phyloP scores from a whole-genome alignment of 2,329 filamentous ascomycete species.

The Trichoderma gracile region DNA sequence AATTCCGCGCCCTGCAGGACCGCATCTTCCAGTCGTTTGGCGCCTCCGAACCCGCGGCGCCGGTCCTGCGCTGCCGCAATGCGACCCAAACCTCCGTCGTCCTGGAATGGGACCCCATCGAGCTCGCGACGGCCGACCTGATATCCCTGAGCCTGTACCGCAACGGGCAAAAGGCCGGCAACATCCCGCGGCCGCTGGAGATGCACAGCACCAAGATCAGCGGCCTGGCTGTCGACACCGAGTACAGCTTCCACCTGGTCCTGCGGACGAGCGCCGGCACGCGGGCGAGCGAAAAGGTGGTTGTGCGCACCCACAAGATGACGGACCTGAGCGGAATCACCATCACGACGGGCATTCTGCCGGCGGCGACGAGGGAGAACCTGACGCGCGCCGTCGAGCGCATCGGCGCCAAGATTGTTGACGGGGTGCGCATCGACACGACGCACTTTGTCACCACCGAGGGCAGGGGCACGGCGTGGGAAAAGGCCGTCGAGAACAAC shows the following conservation, averaged over 20 bases:
- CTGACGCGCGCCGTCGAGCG: constrained; percentile 75
- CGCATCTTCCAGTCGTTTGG: constrained; percentile 88
- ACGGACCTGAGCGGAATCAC: constrained; percentile 95
- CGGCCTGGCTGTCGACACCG: constrained; percentile 91
- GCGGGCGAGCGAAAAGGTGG: constrained; percentile 77
- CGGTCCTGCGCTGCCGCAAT: constrained; percentile 87
- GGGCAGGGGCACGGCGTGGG: constrained; percentile 85
- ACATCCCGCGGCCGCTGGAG: constrained; percentile 81
- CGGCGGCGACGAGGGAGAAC: constrained; percentile 68
- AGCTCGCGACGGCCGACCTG: constrained; percentile 87
- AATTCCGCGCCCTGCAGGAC: constrained; percentile 83
- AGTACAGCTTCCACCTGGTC: constrained; percentile 93
- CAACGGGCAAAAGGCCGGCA: constrained; percentile 95
- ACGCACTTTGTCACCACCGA: constrained; percentile 98
- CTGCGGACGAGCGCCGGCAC: constrained; percentile 89
- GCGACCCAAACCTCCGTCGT: constrained; percentile 98
- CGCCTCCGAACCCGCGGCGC: constrained; percentile 71
- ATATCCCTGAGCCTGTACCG: constrained; percentile 88
- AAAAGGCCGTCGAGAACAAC: constrained; percentile 96
- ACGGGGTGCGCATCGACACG: constrained; percentile 90
- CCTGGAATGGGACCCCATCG: constrained; percentile 95
- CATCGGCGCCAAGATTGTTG: constrained; percentile 89
- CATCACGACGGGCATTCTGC: constrained; percentile 85
- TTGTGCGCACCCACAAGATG: constrained; percentile 95
- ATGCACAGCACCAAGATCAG: constrained; percentile 97